phyloP scores from a whole-genome alignment of 345 rosid species.

The Citropsis articulata region DNA sequence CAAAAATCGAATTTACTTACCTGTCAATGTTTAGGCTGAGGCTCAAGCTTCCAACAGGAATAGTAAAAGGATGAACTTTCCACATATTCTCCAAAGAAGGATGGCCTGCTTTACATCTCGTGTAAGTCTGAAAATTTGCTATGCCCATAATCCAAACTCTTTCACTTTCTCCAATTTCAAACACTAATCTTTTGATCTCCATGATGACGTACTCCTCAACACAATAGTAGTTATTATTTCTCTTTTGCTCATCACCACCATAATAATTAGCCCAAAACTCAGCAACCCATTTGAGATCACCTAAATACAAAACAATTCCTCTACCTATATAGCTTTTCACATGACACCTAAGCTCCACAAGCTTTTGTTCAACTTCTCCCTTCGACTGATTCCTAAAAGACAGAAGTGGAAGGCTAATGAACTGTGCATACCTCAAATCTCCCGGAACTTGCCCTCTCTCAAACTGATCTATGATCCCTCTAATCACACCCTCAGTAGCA shows the following conservation, averaged over 20 bases:
- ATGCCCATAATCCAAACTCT: conserved; percentile 52
- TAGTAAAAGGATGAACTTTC: conserved; percentile 55
- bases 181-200: conserved; percentile 52
- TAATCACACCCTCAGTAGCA: conserved; percentile 38
- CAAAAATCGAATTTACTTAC: conserved; percentile 20
- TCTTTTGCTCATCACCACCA: conserved; percentile 36
- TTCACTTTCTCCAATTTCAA: conserved; percentile 37
- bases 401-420: conserved; percentile 52
- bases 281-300: conserved; percentile 57
- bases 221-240: conserved; percentile 28
- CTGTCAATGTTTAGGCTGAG: conserved; percentile 57
- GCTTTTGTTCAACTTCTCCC: conserved; percentile 57
- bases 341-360: conserved; percentile 48
- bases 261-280: conserved; percentile 52
- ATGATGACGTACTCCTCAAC: conserved; percentile 46
- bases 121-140: conserved; percentile 52
- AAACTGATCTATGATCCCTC: conserved; percentile 48
- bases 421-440: conserved; percentile 42
- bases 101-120: conserved; percentile 57
- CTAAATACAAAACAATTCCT: conserved; percentile 55
- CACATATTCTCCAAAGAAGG: conserved; percentile 57
- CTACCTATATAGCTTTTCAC: conserved; percentile 40
- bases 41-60: conserved; percentile 53
- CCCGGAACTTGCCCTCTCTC: conserved; percentile 49
- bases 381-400: conserved; percentile 44